These are phyloP conservation scores for Melaleuca alternifolia DNA, from an alignment of 345 rosid species.

Conservation along the genomic window DNA sequence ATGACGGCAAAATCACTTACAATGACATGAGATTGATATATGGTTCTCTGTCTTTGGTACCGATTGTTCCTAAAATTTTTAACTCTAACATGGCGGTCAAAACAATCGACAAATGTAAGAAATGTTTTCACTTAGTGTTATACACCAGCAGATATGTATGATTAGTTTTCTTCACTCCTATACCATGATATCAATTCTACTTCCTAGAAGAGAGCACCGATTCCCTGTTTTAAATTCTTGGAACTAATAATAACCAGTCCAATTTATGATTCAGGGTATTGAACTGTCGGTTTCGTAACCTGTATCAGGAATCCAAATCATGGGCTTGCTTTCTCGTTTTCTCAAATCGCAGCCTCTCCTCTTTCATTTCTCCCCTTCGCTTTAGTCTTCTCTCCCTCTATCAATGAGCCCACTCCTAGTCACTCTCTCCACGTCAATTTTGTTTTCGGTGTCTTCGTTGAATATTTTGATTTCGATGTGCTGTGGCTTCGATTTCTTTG, in stretches of 20 bases:
- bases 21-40: neutral
- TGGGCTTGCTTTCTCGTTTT: neutral
- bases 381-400: neutral
- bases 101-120: neutral
- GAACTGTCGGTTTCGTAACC: neutral
- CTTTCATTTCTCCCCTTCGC: neutral
- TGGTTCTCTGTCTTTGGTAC: neutral
- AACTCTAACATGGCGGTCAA: neutral
- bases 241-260: neutral
- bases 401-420: neutral
- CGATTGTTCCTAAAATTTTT: neutral
- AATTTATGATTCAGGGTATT: neutral
- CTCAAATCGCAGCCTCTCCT: neutral
- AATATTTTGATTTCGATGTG: neutral
- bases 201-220: accelerated
- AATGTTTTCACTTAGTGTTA: accelerated
- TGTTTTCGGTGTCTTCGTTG: neutral
- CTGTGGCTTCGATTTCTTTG: neutral
- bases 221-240: neutral
- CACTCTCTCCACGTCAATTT: neutral
- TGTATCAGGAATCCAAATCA: neutral
- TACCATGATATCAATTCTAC: neutral
- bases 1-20: neutral
- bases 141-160: accelerated
- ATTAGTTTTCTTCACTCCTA: neutral